These are phyloP conservation scores for Nadsonia starkeyi-henricii DNA, from an alignment of 1,139 yeast species.

Conservation along the genomic window DNA sequence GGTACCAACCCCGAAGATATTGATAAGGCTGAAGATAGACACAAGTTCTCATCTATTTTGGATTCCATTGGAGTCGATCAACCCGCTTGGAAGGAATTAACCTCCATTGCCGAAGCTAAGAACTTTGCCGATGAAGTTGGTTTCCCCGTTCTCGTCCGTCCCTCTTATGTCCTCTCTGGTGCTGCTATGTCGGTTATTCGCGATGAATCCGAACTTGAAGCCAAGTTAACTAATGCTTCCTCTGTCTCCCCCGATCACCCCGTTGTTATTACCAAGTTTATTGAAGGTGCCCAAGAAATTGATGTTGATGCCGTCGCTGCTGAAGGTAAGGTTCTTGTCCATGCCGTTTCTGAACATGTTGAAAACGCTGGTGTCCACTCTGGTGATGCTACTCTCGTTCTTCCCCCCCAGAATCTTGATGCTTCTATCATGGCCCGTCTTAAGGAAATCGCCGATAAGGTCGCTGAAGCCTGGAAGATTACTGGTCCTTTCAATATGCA, in stretches of 20 bases:
- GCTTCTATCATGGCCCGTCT: slow-evolving; percentile 81
- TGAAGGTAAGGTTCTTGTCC: slow-evolving; percentile 77
- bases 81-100: slow-evolving; percentile 94
- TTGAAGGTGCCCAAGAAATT: slow-evolving; percentile 90
- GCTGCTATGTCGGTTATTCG: slow-evolving; percentile 96
- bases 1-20: slow-evolving; percentile 94
- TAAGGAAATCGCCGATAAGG: slow-evolving; percentile 88
- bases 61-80: slow-evolving; percentile 89
- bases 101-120: slow-evolving; percentile 76
- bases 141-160: slow-evolving; percentile 94
- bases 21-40: slow-evolving; percentile 96
- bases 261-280: slow-evolving; percentile 91
- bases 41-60: slow-evolving; percentile 86
- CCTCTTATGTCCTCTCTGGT: slow-evolving; percentile 93
- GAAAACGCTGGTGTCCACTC: slow-evolving; percentile 99
- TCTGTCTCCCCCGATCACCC: slow-evolving; percentile 93
- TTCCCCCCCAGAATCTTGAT: slow-evolving; percentile 82
- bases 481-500: slow-evolving; percentile 99
- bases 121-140: slow-evolving; percentile 74
- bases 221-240: slow-evolving; percentile 73
- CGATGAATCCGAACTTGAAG: slow-evolving; percentile 61
- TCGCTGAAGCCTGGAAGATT: slow-evolving; percentile 86
- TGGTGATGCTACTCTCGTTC: slow-evolving; percentile 91
- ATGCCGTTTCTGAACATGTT: slow-evolving; percentile 94
- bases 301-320: slow-evolving; percentile 94